Percentiles rank a stretch among this genome's conserved stretches.
Conservation (phyloP, 2,329 filamentous ascomycete species). For the Aspergillus arachidicola region DNA sequence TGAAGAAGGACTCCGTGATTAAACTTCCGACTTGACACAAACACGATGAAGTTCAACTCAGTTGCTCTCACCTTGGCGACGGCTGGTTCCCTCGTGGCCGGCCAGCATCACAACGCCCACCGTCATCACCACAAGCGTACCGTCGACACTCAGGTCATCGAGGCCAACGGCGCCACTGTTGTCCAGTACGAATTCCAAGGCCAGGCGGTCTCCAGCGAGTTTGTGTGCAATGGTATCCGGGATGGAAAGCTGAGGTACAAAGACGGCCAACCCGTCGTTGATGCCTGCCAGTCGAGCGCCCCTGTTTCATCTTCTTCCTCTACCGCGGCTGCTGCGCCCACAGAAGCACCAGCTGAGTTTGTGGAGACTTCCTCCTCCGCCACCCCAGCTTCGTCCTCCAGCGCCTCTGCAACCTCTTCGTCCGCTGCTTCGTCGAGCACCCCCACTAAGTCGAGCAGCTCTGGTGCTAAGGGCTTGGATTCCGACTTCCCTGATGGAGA, state of each 20-base stretch:
- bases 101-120: slow-evolving; percentile 47
- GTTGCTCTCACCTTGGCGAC: slow-evolving; percentile 45
- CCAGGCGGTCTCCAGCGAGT: slow-evolving; percentile 39
- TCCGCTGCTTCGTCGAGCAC: slow-evolving; percentile 23
- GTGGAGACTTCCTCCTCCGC: slow-evolving; percentile 45
- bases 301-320: slow-evolving; percentile 41
- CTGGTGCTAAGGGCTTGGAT: slow-evolving; percentile 58
- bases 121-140: slow-evolving; percentile 46
- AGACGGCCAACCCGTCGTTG: slow-evolving; percentile 62
- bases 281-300: slow-evolving; percentile 48
- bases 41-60: slow-evolving; percentile 46
- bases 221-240: slow-evolving; percentile 72
- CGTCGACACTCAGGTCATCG: slow-evolving; percentile 52
- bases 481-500: slow-evolving; percentile 74
- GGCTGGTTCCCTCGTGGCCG: slow-evolving; percentile 45
- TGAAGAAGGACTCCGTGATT: background rate
- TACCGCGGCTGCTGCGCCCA: slow-evolving; percentile 28
- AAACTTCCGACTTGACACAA: slow-evolving; percentile 2
- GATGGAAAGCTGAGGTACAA: slow-evolving; percentile 68
- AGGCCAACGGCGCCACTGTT: slow-evolving; percentile 63
- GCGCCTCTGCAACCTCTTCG: slow-evolving; percentile 19
- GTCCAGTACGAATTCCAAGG: slow-evolving; percentile 74
- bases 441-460: slow-evolving; percentile 31
- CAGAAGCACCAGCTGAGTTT: slow-evolving; percentile 51
- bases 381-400: slow-evolving; percentile 17